Percentiles rank a stretch among this genome's conserved stretches.
Conservation (phyloP, 768 basidiomycete genomes). For the Naganishia randhawae region DNA sequence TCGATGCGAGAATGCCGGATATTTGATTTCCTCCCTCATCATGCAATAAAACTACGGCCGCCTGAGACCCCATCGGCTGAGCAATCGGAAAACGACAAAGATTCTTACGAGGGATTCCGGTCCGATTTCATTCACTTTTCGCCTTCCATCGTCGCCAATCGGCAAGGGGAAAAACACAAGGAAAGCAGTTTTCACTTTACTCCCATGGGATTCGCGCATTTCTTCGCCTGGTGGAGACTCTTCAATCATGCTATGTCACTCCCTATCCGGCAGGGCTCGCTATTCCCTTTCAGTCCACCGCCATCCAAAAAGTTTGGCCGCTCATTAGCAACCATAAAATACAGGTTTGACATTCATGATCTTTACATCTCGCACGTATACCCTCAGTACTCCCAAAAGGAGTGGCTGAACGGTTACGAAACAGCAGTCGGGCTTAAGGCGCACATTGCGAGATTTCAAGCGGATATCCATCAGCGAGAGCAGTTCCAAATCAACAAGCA, state of each 20-base stretch:
- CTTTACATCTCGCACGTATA: slow-evolving; percentile 84
- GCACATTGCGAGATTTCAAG: slow-evolving; percentile 72
- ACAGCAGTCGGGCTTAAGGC: slow-evolving; percentile 82
- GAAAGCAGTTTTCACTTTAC: slow-evolving; percentile 76
- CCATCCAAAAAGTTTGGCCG: slow-evolving; percentile 81
- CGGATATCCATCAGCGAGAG: slow-evolving; percentile 87
- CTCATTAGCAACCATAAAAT: slow-evolving; percentile 86
- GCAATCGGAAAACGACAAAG: slow-evolving; percentile 48
- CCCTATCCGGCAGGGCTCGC: slow-evolving; percentile 81
- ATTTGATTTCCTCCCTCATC: slow-evolving; percentile 77
- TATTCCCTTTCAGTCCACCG: slow-evolving; percentile 64
- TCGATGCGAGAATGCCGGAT: slow-evolving; percentile 75
- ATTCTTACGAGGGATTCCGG: slow-evolving; percentile 82
- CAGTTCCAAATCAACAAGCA: slow-evolving; percentile 68
- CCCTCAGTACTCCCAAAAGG: slow-evolving; percentile 71
- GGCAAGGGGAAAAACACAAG: slow-evolving; percentile 34
- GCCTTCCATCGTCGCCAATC: slow-evolving; percentile 61
- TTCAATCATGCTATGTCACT: slow-evolving; percentile 75
- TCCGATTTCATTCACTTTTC: slow-evolving; percentile 93
- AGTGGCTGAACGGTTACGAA: slow-evolving; percentile 74
- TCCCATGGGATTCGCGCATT: slow-evolving; percentile 78
- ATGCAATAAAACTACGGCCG: slow-evolving; percentile 62
- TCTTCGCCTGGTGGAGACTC: slow-evolving; percentile 85
- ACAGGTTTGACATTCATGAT: slow-evolving; percentile 70
- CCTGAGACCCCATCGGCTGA: slow-evolving; percentile 34